phyloP scores from a whole-genome alignment of 345 rosid genomes.

The Draba incana region DNA sequence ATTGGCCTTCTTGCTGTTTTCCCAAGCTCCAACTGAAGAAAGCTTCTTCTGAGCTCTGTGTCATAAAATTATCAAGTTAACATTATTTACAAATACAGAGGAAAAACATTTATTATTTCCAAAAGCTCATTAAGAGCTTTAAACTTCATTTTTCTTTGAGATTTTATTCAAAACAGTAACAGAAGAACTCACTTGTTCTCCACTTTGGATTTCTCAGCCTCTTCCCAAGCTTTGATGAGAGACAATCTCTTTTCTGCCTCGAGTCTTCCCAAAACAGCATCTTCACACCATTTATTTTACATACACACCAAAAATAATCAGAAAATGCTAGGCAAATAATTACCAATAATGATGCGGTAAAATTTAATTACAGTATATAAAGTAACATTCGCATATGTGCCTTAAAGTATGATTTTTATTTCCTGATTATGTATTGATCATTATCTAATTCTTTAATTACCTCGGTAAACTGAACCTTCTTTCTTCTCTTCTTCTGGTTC shows the following conservation, averaged over 20 bases:
- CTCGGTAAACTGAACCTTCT: constrained; percentile 37
- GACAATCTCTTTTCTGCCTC: constrained; percentile 75
- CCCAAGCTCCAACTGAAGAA: constrained; percentile 43
- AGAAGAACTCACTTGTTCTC: constrained; percentile 67
- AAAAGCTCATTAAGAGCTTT: neutral
- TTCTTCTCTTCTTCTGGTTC: constrained; percentile 36
- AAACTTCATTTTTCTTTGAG: neutral
- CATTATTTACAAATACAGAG: neutral
- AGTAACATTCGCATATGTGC: neutral
- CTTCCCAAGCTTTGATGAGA: constrained; percentile 95
- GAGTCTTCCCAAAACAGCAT: constrained; percentile 76
- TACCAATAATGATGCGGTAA: constrained; percentile 1
- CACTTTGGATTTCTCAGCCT: constrained; percentile 86
- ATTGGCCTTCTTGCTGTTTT: constrained; percentile 42
- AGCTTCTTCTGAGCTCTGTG: constrained; percentile 36
- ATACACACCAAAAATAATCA: neutral
- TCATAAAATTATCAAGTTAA: neutral
- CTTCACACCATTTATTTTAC: constrained; percentile 41
- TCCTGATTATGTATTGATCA: neutral
- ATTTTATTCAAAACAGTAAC: neutral
- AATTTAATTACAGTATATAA: neutral
- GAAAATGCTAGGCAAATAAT: neutral
- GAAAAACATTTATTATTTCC: too few relatives aligned
- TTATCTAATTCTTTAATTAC: constrained; percentile 16
- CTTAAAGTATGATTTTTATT: neutral